A percentile compares a stretch with the other conserved stretches of the same genome.
These are phyloP conservation scores for Cyclostephanos invisitatus DNA, from an alignment of 108 stramenopile species.

Conservation along the genomic window DNA sequence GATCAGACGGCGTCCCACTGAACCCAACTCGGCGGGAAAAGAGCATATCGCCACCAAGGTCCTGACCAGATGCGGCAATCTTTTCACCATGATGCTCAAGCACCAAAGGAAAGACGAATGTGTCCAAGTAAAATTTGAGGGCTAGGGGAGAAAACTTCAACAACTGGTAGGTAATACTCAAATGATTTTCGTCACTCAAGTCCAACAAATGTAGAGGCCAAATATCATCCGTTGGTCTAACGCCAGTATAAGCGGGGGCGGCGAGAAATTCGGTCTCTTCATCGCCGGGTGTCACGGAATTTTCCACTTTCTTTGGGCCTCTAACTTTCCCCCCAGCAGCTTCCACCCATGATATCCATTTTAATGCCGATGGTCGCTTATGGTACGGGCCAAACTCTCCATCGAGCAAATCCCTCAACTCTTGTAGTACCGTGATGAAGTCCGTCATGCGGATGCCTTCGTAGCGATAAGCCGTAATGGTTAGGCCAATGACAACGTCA, in stretches of 20 bases:
- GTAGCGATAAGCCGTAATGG: conserved; percentile 95
- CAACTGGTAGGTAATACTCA: conserved; percentile 88
- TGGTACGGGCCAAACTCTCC: conserved; percentile 95
- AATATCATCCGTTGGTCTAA: conserved; percentile 89
- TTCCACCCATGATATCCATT: conserved; percentile 94
- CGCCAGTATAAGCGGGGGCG: conserved; percentile 47
- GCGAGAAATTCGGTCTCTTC: conserved; percentile 52
- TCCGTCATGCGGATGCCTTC: conserved; percentile 94
- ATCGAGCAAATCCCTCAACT: conserved; percentile 90
- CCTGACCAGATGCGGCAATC: conserved; percentile 96
- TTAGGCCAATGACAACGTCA: conserved; percentile 98
- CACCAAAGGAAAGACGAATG: conserved; percentile 92
- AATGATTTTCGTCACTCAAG: conserved; percentile 93
- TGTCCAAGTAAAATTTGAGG: conserved; percentile 89
- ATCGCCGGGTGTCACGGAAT: conserved; percentile 40
- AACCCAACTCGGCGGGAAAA: conserved; percentile 95
- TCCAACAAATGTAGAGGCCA: conserved; percentile 98
- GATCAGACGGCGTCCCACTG: conserved; percentile 97
- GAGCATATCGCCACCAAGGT: conserved; percentile 97
- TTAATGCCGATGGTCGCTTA: conserved; percentile 90
- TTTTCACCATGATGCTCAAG: conserved; percentile 92
- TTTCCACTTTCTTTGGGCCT: conserved; percentile 82
- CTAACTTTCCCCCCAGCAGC: conserved; percentile 94
- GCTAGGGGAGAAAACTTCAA: conserved; percentile 86
- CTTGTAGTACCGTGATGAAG: conserved; percentile 84